Percentiles rank a stretch among this genome's conserved stretches.
These are phyloP conservation scores for Monosporascus sp. DNA, from an alignment of 2,329 filamentous ascomycete species.

Conservation along the genomic window DNA sequence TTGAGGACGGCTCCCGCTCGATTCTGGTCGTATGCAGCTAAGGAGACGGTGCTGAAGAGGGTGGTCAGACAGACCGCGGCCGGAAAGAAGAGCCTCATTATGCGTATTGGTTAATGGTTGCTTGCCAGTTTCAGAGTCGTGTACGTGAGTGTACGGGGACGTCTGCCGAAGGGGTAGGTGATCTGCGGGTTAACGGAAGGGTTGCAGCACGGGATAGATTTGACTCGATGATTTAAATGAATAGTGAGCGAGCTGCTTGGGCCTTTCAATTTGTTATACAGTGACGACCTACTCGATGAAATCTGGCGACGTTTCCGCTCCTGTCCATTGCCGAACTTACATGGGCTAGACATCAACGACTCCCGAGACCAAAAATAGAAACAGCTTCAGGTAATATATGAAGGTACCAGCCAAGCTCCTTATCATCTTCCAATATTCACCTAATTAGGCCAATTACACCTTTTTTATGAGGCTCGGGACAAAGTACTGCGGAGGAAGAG, in stretches of 20 bases:
- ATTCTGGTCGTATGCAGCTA: constrained; percentile 11
- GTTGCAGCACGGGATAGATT: neutral
- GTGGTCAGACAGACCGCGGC: neutral
- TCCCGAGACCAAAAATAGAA: too few relatives aligned
- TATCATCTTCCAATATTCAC: neutral
- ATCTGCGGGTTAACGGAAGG: neutral
- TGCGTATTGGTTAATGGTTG: neutral
- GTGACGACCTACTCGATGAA: neutral
- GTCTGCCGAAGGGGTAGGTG: neutral
- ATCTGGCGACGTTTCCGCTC: neutral
- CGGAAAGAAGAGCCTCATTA: constrained; percentile 2
- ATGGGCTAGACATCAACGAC: too few relatives aligned
- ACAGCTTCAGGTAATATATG: too few relatives aligned
- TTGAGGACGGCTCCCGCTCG: constrained; percentile 11
- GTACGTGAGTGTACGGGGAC: neutral
- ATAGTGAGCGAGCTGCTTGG: neutral
- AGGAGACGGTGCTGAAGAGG: constrained; percentile 1
- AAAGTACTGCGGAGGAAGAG: neutral
- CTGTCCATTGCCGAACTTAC: neutral
- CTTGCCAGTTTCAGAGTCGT: neutral
- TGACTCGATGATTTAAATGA: neutral
- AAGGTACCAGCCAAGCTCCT: neutral
- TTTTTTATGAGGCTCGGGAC: neutral
- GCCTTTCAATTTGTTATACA: neutral
- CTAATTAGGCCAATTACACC: neutral